phyloP scores from a whole-genome alignment of 2,329 filamentous ascomycete species.

The Penicillium sp. region DNA sequence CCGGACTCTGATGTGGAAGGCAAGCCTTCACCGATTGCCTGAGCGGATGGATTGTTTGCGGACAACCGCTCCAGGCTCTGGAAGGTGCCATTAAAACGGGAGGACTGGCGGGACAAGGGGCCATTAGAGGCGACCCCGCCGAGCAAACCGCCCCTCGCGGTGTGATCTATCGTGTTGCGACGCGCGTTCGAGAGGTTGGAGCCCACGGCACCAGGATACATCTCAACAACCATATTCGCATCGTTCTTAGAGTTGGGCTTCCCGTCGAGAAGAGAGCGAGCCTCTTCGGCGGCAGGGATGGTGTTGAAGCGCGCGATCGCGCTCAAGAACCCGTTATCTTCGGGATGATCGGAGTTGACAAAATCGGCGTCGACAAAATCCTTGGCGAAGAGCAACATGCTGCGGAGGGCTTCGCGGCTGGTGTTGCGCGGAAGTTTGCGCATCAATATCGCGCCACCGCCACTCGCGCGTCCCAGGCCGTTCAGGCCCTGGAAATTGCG shows the following conservation, averaged over 20 bases:
- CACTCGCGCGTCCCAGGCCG: slow-evolving; percentile 31
- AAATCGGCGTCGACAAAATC: slow-evolving; percentile 61
- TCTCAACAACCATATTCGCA: slow-evolving; percentile 56
- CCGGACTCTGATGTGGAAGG: slow-evolving; percentile 49
- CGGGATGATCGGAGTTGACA: slow-evolving; percentile 52
- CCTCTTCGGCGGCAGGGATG: slow-evolving; percentile 58
- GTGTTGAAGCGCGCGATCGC: slow-evolving; percentile 60
- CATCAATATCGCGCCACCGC: slow-evolving; percentile 51
- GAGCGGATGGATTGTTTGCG: slow-evolving; percentile 45
- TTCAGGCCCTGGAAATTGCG: slow-evolving; percentile 36
- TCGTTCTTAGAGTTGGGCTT: slow-evolving; percentile 62
- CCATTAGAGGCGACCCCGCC: slow-evolving; percentile 34
- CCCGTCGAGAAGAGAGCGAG: slow-evolving; percentile 58
- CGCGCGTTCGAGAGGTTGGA: slow-evolving; percentile 37
- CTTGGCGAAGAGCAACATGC: slow-evolving; percentile 65
- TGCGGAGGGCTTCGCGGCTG: slow-evolving; percentile 57
- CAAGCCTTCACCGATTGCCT: slow-evolving; percentile 52
- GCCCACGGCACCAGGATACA: slow-evolving; percentile 46
- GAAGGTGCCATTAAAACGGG: slow-evolving; percentile 61
- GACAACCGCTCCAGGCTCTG: slow-evolving; percentile 58
- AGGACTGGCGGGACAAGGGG: slow-evolving; percentile 52
- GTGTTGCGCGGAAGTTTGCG: slow-evolving; percentile 60
- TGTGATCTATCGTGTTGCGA: slow-evolving; percentile 55
- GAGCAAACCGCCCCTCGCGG: slow-evolving; percentile 35
- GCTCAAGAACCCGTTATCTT: slow-evolving; percentile 56